Conservation (phyloP, 2,329 filamentous ascomycete species). For the Thelonectria rubi region DNA sequence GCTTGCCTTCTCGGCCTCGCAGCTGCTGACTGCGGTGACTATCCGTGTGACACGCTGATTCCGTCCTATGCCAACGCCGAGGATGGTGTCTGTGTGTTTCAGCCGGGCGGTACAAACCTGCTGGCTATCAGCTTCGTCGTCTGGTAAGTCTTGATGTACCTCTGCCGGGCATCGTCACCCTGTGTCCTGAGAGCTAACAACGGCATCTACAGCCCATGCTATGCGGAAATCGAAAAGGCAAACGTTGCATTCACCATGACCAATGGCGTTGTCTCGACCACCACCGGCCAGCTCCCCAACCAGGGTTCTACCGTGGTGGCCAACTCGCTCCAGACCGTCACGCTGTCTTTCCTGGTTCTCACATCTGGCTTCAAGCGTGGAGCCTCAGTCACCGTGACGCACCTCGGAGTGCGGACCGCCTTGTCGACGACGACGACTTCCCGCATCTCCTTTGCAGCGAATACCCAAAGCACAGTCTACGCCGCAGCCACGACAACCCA, state of each 20-base stretch:
- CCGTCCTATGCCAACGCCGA: neutral
- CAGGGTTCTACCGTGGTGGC: neutral
- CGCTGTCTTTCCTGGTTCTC: neutral
- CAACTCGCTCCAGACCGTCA: constrained; percentile 7
- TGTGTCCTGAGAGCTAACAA: neutral
- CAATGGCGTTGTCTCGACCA: constrained; percentile 8
- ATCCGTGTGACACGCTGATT: constrained; percentile 8
- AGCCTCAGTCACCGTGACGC: neutral
- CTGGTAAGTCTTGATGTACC: neutral
- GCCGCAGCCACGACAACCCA: neutral
- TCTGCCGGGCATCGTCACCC: neutral
- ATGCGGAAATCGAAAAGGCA: constrained; percentile 1
- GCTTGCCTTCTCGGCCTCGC: constrained; percentile 2
- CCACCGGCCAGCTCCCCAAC: neutral
- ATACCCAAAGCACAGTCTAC: constrained; percentile 2
- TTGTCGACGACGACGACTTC: neutral
- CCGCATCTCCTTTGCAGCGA: neutral
- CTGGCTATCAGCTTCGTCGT: neutral
- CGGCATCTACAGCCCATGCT: neutral
- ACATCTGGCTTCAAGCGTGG: neutral
- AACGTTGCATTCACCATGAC: constrained; percentile 2
- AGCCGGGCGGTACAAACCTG: neutral
- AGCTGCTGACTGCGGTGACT: constrained; percentile 5
- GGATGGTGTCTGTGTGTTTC: constrained; percentile 5
- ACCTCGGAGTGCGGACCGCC: neutral